Conservation (phyloP, 305 asterid species). For the Vinca major region DNA sequence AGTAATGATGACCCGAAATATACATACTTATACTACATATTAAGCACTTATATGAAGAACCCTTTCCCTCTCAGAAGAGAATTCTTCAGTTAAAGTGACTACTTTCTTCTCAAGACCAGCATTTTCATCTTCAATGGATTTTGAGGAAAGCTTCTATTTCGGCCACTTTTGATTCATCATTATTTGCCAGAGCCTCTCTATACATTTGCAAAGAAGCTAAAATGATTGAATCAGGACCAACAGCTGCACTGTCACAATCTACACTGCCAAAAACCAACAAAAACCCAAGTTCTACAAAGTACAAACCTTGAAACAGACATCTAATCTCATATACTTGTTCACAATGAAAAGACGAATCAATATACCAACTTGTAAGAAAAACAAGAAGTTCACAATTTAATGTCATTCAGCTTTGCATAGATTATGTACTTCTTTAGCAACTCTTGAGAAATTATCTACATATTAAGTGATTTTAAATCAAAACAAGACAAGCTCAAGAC, state of each 20-base stretch:
- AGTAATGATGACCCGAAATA: too few relatives aligned
- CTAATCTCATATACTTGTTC: too few relatives aligned
- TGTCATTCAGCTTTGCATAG: constrained; percentile 81
- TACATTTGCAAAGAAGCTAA: constrained; percentile 42
- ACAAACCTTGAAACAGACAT: too few relatives aligned
- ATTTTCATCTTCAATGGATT: constrained; percentile 58
- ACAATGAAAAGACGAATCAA: too few relatives aligned
- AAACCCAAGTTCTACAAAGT: too few relatives aligned
- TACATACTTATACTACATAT: too few relatives aligned
- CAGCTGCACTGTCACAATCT: constrained; percentile 32
- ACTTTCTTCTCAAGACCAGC: constrained; percentile 41
- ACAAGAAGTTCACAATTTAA: too few relatives aligned
- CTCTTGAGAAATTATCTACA: constrained; percentile 84
- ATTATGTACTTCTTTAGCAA: constrained; percentile 90
- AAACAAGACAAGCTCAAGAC: constrained; percentile 11
- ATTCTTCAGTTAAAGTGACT: constrained; percentile 41
- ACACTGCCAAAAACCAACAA: too few relatives aligned
- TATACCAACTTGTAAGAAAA: too few relatives aligned
- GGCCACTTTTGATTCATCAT: constrained; percentile 48
- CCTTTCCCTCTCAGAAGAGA: constrained; percentile 46
- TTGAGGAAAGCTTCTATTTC: constrained; percentile 50
- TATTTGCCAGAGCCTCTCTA: constrained; percentile 58
- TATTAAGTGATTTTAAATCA: constrained; percentile 9
- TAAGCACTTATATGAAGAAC: constrained; percentile 70
- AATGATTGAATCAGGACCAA: constrained; percentile 40